These are phyloP conservation scores for Suhomyces sp. DNA, from an alignment of 805 yeast species.

Conservation along the genomic window DNA sequence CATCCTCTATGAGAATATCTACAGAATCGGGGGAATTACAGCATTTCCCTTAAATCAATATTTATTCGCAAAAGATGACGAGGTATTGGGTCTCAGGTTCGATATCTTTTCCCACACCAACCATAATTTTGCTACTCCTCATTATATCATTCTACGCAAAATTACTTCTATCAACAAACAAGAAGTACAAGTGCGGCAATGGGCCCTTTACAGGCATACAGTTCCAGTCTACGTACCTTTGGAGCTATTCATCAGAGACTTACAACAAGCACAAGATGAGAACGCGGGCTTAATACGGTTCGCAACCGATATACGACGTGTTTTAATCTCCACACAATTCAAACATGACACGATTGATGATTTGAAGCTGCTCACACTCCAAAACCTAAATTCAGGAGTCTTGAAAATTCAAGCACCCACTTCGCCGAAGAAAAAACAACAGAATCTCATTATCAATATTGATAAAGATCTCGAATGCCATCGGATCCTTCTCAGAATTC, in stretches of 20 bases:
- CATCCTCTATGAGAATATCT: conserved; percentile 46
- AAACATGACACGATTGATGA: conserved; percentile 30
- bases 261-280: conserved; percentile 13
- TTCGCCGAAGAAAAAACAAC: too few species aligned
- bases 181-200: conserved; percentile 10
- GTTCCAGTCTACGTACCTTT: conserved; percentile 34
- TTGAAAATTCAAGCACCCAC: too few species aligned
- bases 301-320: conserved; percentile 21
- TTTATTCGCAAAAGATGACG: conserved; percentile 26
- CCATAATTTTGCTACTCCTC: conserved; percentile 36
- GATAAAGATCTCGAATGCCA: conserved; percentile 29
- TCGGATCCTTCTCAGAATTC: conserved; percentile 15
- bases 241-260: conserved; percentile 12
- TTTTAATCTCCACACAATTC: conserved; percentile 27
- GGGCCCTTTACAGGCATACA: conserved; percentile 38
- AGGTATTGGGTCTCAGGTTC: conserved; percentile 49
- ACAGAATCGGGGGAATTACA: conserved; percentile 50
- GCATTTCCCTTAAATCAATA: conserved; percentile 48
- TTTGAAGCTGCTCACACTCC: conserved; percentile 10
- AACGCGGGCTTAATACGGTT: conserved; percentile 20
- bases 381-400: conserved; percentile 1
- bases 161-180: conserved; percentile 6
- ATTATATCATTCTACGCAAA: conserved; percentile 45
- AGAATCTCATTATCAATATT: conserved; percentile 13
- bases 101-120: conserved; percentile 36